Evolutionary conservation across 805 yeast genomes (phyloP).

Genomic region (Yamadazyma endophytica): DNA sequence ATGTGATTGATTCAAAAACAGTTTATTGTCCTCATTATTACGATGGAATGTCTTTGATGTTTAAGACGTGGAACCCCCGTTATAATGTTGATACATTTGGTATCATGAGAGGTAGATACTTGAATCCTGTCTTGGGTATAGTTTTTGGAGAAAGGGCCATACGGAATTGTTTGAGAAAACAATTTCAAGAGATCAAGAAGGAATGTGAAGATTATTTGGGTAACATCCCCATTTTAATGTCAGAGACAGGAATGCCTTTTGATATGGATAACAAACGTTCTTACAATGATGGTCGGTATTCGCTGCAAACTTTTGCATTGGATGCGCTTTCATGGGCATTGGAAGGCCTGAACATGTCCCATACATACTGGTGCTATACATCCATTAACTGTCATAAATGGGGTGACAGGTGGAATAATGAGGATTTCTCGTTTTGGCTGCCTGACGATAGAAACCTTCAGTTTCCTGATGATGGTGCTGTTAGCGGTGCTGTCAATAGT

Average conservation of each 20-base stretch:
- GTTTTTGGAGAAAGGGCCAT: slow-evolving; percentile 82
- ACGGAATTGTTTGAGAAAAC: slow-evolving; percentile 64
- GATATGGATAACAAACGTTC: slow-evolving; percentile 86
- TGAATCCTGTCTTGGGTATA: slow-evolving; percentile 66
- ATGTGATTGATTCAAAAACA: slow-evolving; percentile 57
- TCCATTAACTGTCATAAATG: slow-evolving; percentile 68
- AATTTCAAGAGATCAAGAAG: slow-evolving; percentile 57
- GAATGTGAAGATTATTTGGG: slow-evolving; percentile 70
- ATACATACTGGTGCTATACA: slow-evolving; percentile 85
- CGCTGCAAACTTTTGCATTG: slow-evolving; percentile 73
- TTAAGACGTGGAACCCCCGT: slow-evolving; percentile 78
- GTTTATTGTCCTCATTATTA: slow-evolving; percentile 87
- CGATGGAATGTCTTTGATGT: slow-evolving; percentile 92
- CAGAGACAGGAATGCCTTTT: slow-evolving; percentile 97
- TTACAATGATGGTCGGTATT: slow-evolving; percentile 60
- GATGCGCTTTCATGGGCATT: slow-evolving; percentile 80
- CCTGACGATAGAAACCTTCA: slow-evolving; percentile 47
- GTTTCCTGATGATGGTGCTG: slow-evolving; percentile 12
- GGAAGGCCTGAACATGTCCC: slow-evolving; percentile 68
- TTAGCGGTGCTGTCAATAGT: slow-evolving; percentile 8
- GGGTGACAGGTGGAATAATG: slow-evolving; percentile 95
- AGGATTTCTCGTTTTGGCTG: slow-evolving; percentile 88
- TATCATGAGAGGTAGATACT: slow-evolving; percentile 72
- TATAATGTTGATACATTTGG: slow-evolving; percentile 90
- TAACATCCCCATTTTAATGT: slow-evolving; percentile 67